Percentiles rank a stretch among this genome's conserved stretches.
Evolutionary conservation across 257 asterid genomes (phyloP).

Genomic region (Anisodus tanguticus): DNA sequence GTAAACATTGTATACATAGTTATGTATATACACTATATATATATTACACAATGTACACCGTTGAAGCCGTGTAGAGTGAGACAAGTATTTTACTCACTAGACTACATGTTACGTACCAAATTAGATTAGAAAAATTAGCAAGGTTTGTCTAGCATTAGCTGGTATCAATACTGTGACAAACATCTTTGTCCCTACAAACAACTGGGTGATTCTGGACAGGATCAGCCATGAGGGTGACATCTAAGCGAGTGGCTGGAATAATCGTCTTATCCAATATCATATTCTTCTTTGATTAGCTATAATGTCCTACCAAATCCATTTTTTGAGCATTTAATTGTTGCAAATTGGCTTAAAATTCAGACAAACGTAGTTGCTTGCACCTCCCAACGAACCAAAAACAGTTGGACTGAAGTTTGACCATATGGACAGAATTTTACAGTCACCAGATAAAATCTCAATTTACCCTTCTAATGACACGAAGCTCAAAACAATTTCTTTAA

Average conservation of each 20-base stretch:
- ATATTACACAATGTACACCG: not conserved
- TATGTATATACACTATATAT: too few relatives aligned
- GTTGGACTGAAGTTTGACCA: not conserved
- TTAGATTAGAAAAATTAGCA: not conserved
- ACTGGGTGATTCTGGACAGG: conserved; percentile 24
- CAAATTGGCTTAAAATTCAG: not conserved
- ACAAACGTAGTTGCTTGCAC: not conserved
- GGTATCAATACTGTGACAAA: not conserved
- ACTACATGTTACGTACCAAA: not conserved
- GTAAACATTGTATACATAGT: not conserved
- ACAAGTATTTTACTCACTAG: not conserved
- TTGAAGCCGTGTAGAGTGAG: not conserved
- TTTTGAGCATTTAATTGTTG: not conserved
- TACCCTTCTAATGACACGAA: not conserved
- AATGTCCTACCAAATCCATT: conserved; percentile 24
- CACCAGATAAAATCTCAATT: not conserved
- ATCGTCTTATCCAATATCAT: not conserved
- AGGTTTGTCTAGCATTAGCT: conserved; percentile 21
- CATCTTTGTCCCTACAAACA: conserved; percentile 17
- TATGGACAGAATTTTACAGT: not conserved
- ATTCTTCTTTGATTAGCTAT: not conserved
- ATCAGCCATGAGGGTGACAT: conserved; percentile 25
- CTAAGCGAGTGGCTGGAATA: not conserved
- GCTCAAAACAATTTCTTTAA: not conserved
- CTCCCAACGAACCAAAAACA: not conserved